Conservation (phyloP, 2,329 filamentous ascomycete genomes). For the Pestalotiopsis sp. region DNA sequence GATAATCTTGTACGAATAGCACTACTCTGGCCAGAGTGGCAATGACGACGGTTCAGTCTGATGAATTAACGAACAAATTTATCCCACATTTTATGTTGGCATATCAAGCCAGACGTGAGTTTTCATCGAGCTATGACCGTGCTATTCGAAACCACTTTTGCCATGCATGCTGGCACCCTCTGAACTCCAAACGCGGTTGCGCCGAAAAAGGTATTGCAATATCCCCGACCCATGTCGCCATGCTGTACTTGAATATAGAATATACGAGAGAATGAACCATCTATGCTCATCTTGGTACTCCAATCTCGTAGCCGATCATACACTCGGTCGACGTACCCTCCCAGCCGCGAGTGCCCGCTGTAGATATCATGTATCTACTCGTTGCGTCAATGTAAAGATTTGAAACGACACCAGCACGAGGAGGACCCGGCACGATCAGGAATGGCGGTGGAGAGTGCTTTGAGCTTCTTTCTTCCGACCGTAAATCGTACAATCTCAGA, state of each 20-base stretch:
- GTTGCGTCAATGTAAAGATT: constrained; percentile 85
- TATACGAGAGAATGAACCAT: neutral
- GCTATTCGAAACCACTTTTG: neutral
- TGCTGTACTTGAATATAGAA: neutral
- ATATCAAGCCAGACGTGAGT: neutral
- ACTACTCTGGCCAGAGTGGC: neutral
- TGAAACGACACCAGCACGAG: constrained; percentile 81
- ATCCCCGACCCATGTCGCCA: neutral
- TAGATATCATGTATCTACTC: constrained; percentile 87
- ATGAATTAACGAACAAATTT: neutral
- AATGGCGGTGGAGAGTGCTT: constrained; percentile 87
- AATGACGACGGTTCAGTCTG: neutral
- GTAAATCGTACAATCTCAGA: constrained; percentile 85
- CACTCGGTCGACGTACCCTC: constrained; percentile 89
- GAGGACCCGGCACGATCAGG: constrained; percentile 88
- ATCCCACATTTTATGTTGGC: neutral
- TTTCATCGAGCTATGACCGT: neutral
- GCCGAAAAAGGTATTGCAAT: neutral
- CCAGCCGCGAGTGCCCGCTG: constrained; percentile 92
- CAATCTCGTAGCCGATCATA: constrained; percentile 91
- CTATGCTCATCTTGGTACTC: constrained; percentile 30
- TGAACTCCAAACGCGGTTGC: neutral
- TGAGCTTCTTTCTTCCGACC: constrained; percentile 57
- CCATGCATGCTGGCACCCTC: neutral
- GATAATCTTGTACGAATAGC: neutral